Conservation (phyloP, 2,329 filamentous ascomycete species). For the Escovopsis sp. region DNA sequence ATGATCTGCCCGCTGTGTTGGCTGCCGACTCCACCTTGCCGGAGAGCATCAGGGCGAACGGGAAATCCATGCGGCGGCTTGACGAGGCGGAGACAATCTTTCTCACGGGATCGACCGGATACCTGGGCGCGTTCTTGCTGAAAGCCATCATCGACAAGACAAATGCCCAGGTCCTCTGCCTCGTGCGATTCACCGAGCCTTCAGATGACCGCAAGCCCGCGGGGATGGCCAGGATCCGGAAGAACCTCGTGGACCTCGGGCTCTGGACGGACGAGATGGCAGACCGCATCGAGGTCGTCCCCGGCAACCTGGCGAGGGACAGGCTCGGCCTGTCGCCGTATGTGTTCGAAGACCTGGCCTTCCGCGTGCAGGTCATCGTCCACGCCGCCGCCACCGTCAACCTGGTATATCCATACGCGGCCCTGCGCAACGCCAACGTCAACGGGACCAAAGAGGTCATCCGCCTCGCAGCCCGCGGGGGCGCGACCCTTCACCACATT, state of each 20-base stretch:
- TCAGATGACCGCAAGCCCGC: conserved; percentile 47
- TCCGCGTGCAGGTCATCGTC: conserved; percentile 55
- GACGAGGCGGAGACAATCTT: conserved; percentile 54
- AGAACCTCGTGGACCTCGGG: conserved; percentile 63
- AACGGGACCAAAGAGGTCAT: conserved; percentile 65
- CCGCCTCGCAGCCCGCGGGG: conserved; percentile 50
- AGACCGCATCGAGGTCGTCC: conserved; percentile 62
- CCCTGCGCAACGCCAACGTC: conserved; percentile 59
- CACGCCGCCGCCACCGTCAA: conserved; percentile 70
- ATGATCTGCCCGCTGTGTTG: conserved; percentile 56
- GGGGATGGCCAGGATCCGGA: conserved; percentile 57
- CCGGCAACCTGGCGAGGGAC: conserved; percentile 56
- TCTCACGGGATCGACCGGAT: conserved; percentile 62
- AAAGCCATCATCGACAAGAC: conserved; percentile 53
- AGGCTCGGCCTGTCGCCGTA: conserved; percentile 53
- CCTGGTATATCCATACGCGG: conserved; percentile 68
- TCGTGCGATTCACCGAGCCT: conserved; percentile 59
- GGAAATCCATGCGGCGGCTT: conserved; percentile 40
- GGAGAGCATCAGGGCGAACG: conserved; percentile 48
- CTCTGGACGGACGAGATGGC: conserved; percentile 65
- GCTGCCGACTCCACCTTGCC: conserved; percentile 52
- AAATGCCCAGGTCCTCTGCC: conserved; percentile 53
- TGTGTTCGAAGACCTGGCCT: conserved; percentile 49
- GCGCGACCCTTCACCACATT: conserved; percentile 62
- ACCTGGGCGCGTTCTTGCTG: conserved; percentile 61